A percentile compares a stretch with the other conserved stretches of the same genome.
These are phyloP conservation scores for Fusarium scirpi DNA, from an alignment of 2,329 filamentous ascomycete species.

Conservation along the genomic window DNA sequence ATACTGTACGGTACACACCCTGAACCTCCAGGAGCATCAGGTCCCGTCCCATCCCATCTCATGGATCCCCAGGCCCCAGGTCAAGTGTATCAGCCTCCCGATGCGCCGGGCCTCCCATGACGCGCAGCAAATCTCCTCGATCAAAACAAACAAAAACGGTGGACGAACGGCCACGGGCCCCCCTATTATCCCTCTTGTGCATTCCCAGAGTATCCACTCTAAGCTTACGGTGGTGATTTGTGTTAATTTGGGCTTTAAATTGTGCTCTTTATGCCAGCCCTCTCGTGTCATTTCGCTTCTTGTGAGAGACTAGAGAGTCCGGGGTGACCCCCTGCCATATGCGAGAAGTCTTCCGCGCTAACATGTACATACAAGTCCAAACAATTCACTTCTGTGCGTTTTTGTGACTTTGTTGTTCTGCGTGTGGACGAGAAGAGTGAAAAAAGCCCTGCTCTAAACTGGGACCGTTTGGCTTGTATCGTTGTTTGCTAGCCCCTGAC, in stretches of 20 bases:
- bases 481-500: slow-evolving; percentile 28
- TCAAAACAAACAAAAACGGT: slow-evolving; percentile 51
- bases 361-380: background rate
- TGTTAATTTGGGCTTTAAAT: slow-evolving; percentile 45
- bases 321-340: slow-evolving; percentile 42
- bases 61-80: slow-evolving; percentile 26
- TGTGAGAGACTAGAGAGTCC: slow-evolving; percentile 47
- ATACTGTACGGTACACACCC: slow-evolving; percentile 4
- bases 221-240: slow-evolving; percentile 41
- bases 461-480: background rate
- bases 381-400: slow-evolving; percentile 22
- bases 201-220: slow-evolving; percentile 40
- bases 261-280: slow-evolving; percentile 47
- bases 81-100: slow-evolving; percentile 24
- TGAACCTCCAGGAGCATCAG: slow-evolving; percentile 18
- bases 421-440: slow-evolving; percentile 16
- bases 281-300: slow-evolving; percentile 51
- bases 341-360: slow-evolving; percentile 31
- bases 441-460: slow-evolving; percentile 30
- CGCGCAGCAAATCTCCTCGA: slow-evolving; percentile 46
- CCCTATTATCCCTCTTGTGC: slow-evolving; percentile 34
- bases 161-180: slow-evolving; percentile 8
- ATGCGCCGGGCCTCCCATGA: slow-evolving; percentile 40
- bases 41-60: slow-evolving; percentile 18
- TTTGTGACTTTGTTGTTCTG: slow-evolving; percentile 19